These are phyloP conservation scores for Scheffersomyces cryptocercus DNA, from an alignment of 1,139 yeast genomes.

Conservation along the genomic window DNA sequence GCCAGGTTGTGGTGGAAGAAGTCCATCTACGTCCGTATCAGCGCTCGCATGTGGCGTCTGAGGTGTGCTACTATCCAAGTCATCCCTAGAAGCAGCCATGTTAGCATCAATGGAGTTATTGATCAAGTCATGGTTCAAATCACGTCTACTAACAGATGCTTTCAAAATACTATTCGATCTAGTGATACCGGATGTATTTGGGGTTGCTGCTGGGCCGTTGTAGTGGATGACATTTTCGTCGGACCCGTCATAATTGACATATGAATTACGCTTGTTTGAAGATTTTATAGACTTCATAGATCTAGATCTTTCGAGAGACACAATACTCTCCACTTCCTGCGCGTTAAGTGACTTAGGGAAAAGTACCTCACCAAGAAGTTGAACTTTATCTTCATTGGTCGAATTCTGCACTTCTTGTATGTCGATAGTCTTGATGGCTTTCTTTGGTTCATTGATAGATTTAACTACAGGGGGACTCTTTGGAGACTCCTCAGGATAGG, in stretches of 20 bases:
- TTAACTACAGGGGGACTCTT: too few species aligned
- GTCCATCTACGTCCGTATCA: not conserved
- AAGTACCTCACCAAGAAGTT: slow-evolving; percentile 58
- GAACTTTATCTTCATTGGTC: slow-evolving; percentile 4
- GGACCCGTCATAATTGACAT: slow-evolving; percentile 49
- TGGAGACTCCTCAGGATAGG: too few species aligned
- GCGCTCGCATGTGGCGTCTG: not conserved
- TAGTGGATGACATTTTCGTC: slow-evolving; percentile 45
- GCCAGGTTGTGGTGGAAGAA: not conserved
- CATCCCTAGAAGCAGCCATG: not conserved
- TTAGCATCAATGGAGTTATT: slow-evolving; percentile 10
- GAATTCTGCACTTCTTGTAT: not conserved
- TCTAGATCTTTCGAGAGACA: slow-evolving; percentile 68
- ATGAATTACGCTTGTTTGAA: slow-evolving; percentile 39
- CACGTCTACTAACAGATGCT: slow-evolving; percentile 22
- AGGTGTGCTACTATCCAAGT: not conserved
- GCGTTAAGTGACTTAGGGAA: slow-evolving; percentile 70
- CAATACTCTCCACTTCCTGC: slow-evolving; percentile 73
- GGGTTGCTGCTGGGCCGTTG: slow-evolving; percentile 19
- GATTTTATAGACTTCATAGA: slow-evolving; percentile 53
- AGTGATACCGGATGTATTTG: slow-evolving; percentile 23
- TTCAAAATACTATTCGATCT: slow-evolving; percentile 57
- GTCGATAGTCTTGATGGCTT: not conserved
- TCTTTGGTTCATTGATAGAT: too few species aligned
- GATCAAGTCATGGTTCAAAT: slow-evolving; percentile 11